Base-by-base conservation (phyloP, 495 filamentous ascomycete species). In the Neurospora sp. region DNA sequence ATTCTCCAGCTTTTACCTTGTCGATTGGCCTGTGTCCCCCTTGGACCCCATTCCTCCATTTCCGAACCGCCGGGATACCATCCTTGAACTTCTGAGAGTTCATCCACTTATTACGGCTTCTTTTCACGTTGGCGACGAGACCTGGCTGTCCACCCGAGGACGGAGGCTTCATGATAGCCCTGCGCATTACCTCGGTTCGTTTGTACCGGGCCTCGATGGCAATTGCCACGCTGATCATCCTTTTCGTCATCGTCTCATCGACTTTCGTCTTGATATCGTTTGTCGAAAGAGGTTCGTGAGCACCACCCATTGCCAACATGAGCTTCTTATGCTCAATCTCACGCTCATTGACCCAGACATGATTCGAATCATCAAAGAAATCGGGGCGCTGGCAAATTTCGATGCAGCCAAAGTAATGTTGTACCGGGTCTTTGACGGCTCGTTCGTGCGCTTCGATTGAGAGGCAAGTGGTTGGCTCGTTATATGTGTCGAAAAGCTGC, bases 341-440 rank as follows among this genome's bases (percentile, higher is more conserved):
- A 7, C 75, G 39, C 38, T 79, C 77, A 9, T 78, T 3, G 66
- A 76, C 1, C 79, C 78, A 80, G 12, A 81, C 72, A 3, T 10
- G 0, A 20, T 73, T 72, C 0, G 20, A 12, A 27, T 71, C 12
- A 3, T 71, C 31, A n/a, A 79, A 78, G 42, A 81, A 82, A 0
- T 49, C 2, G 2, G 73, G 23, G 5, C 77, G 76, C 12, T 82
- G 76, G 5, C 35, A 27, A 18, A 81, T 77, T 18, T 79, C 71
- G 35, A 83, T 79, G 42, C 81, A 83, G 23, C 79, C 81, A 37
- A 79, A 70, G 42, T 78, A 83, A 54, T 82, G 81, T 10, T 79
- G 72, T 14, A 81, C 35, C 41, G 76, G 77, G 39, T 83, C 77
- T 44, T 66, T 75, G 11, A 83, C 79, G 1, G 40, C 39, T 5